Base-by-base conservation (phyloP, 2,329 filamentous ascomycete species). In the Metarhizium album region DNA sequence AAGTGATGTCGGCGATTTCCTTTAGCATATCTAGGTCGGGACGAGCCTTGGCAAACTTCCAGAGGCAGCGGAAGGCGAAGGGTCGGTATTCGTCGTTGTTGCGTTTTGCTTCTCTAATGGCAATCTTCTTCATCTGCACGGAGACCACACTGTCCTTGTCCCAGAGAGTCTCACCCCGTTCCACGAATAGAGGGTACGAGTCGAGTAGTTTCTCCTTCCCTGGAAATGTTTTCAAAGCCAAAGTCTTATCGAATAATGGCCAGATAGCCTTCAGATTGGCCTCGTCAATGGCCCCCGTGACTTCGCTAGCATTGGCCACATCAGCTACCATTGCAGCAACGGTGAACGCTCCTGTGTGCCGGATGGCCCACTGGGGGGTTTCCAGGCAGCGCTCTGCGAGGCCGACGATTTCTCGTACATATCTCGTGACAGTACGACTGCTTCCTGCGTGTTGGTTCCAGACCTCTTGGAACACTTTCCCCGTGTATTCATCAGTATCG, bases 391-490 rank as follows among this genome's bases (percentile, higher is more conserved):
- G 72, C 35, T 80, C 74, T 1, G 83, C 79, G 1, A 97, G 74
- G 0, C 67, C 69, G 3, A 86, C 75, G 57, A 97, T 95, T 67
- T 98, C 93, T 37, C 76, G 76, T 6, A 95, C 76, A 62, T 95
- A 95, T 1, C 95, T 78, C 45, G 86, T 78, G 4, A 95, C 87
- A 0, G 87, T 85, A 29, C 90, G 82, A 31, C 79, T 82, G 43
- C 89, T 90, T 47, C 90, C 91, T 0, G 94, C 90, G 61, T 95
- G 90, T 58, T 95, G 87, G 46, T 80, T 79, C 93, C 93, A 98
- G 0, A 90, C 88, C 51, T 90, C 86, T 37, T 81, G 75, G 62
- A 94, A 95, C n/a, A 83, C 79, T 56, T 88, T 84, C 51, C 79
- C 78, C 3, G 91, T 87, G 57, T 89, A 84, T 48, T 86, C 83